Base-by-base conservation (phyloP, 805 yeast species). In the Torulaspora gathmanii region DNA sequence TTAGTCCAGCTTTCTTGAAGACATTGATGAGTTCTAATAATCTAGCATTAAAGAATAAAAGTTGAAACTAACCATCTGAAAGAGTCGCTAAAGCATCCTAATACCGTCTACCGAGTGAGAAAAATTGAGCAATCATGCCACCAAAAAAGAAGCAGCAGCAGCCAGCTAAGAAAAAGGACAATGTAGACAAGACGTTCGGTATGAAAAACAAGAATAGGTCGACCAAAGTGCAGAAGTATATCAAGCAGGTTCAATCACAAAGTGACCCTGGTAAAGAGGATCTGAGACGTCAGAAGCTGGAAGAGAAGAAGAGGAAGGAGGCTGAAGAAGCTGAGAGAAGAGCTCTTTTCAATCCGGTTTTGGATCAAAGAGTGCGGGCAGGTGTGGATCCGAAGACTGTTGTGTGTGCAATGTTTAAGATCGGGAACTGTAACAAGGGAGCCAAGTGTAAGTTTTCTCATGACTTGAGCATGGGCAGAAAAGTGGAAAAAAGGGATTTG, bases 371-470 rank as follows among this genome's bases (percentile, higher is more conserved):
- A 63, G 86, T 91, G 26, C 95, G 96, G 33, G 89, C 91, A 60
- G 99, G 99, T 42, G 97, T 89, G 48, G 98, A 93, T 69, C 99
- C 99, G 44, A 91, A 93, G 70, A 80, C 95, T 1, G 84, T 93
- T 28, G 68, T 93, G 16, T 93, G 99, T 78, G 86, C 86, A 46
- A 81, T 80, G 67, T 91, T 88, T 79, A 93, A 83, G 69, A 79
- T 83, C 54, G 88, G 95, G 20, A 74, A 75, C 40, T 93, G 99
- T 78, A 79, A 82, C 53, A 84, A 84, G 64, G 93, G 93, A 31
- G 64, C 70, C 28, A 75, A 78, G 58, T 93, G 99, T 80, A 93
- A 90, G 67, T 93, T 90, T 70, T 81, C 95, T 37, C 99, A 93
- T 67, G 95, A 93, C 64, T 67, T 86, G 62, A 75, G 78, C 49